Conservation (phyloP, 768 basidiomycete species). For the Trametes punicea region DNA sequence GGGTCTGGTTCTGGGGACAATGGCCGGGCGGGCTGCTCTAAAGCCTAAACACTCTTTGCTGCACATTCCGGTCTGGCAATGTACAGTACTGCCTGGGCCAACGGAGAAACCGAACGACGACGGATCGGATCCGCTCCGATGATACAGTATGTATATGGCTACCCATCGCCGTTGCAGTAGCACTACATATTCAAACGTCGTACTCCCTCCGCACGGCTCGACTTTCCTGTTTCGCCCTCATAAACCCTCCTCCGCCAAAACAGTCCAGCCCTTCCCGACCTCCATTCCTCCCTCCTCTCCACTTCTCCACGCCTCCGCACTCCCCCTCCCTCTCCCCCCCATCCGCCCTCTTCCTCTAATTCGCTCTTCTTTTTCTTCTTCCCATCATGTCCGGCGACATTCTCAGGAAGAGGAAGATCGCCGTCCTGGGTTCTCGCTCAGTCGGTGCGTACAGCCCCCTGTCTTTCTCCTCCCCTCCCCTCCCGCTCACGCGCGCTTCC, state of each 20-base stretch:
- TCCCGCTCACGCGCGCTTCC: background rate
- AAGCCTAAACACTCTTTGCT: background rate
- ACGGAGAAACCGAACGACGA: conserved; percentile 1
- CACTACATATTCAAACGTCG: too few species aligned
- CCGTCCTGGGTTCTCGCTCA: conserved; percentile 81
- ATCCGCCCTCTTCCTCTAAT: conserved; percentile 5
- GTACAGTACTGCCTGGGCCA: too few species aligned
- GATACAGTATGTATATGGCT: too few species aligned
- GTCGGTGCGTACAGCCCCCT: conserved; percentile 60
- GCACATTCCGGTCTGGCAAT: too few species aligned
- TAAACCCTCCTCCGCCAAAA: background rate
- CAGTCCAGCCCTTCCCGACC: background rate
- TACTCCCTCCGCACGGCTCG: too few species aligned
- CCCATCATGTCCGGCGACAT: conserved; percentile 34
- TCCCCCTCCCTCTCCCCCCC: conserved; percentile 1
- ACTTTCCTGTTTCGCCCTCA: background rate
- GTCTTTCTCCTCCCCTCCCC: conserved; percentile 5
- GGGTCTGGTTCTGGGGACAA: background rate
- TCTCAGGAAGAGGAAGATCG: conserved; percentile 84
- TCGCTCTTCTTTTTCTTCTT: conserved; percentile 12
- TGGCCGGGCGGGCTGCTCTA: background rate
- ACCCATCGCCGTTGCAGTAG: too few species aligned
- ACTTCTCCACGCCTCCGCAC: conserved; percentile 16
- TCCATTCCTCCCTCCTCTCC: conserved; percentile 13
- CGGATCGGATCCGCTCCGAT: background rate